Base-by-base conservation (phyloP, 2,329 filamentous ascomycete genomes). In the Fusarium sp. region DNA sequence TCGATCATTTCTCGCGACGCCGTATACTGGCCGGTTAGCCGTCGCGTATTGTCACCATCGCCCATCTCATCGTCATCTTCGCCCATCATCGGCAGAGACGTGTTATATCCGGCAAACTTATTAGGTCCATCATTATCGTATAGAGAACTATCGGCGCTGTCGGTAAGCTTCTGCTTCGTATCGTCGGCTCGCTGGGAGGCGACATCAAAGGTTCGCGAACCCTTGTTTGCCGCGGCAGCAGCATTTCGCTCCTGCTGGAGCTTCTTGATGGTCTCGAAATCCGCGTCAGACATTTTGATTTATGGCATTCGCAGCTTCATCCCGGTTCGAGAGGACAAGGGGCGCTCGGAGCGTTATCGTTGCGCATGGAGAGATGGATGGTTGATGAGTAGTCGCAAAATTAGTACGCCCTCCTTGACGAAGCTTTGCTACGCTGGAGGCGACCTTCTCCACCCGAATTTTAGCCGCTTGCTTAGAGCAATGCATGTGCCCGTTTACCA, bases 221-320 rank as follows among this genome's bases (percentile, higher is more conserved):
- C 90, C 84, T 94, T 94, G 85, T 93, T 96, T 70, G 85, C 86
- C 76, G 90, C 88, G 75, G 91, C 87, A 75, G 88, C 86, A 79
- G 91, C 91, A 82, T 97, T 97, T 80, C 94, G 93, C 91, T 97
- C 94, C 81, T 92, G 91, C 85, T 97, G 94, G 78, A 95, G 91
- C 85, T 90, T 91, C 82, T 90, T 90, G 81, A 97, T 92, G 77
- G 90, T 87, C 78, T 96, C 92, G 82, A 97, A 96, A 81, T 97
- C 93, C 81, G 92, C 91, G 84, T 90, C 87, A 82, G 88, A 89
- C 88, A 91, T 90, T 74, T 79, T 86, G 80, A 70, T 71, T 80
- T 76, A 79, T 67, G 65, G 57, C 58, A 71, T 60, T 69, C 69
- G 73, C 72, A 70, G 75, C 78, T 76, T 82, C 80, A 81, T 81